A percentile compares a stretch with the other conserved stretches of the same genome.
phyloP scores from a whole-genome alignment of 2,329 filamentous ascomycete species.

The Hypoxylon sp. region DNA sequence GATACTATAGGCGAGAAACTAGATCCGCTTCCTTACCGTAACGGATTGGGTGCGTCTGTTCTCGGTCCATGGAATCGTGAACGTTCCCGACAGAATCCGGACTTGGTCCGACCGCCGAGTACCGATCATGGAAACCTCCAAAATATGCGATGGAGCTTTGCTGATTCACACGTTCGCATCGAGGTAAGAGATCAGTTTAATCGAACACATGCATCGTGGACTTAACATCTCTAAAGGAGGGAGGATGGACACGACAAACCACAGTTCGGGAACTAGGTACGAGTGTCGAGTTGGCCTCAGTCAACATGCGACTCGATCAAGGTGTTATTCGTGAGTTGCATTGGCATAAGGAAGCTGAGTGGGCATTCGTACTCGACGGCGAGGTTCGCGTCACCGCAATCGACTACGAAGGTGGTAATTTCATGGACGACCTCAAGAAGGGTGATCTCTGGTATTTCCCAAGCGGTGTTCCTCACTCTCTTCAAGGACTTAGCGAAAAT shows the following conservation, averaged over 20 bases:
- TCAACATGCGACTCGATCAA: slow-evolving; percentile 79
- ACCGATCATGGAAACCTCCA: slow-evolving; percentile 75
- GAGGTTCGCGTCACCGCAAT: slow-evolving; percentile 76
- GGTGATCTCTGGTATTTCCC: slow-evolving; percentile 87
- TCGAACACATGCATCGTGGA: not conserved
- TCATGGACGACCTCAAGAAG: slow-evolving; percentile 78
- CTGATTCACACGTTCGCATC: slow-evolving; percentile 69
- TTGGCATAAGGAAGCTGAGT: slow-evolving; percentile 84
- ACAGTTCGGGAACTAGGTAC: slow-evolving; percentile 70
- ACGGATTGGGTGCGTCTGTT: slow-evolving; percentile 70
- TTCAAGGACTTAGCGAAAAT: slow-evolving; percentile 74
- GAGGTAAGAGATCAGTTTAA: slow-evolving; percentile 55
- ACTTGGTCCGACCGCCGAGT: slow-evolving; percentile 74
- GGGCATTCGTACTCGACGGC: slow-evolving; percentile 78
- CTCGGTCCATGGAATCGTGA: slow-evolving; percentile 75
- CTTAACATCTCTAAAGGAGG: slow-evolving; percentile 60
- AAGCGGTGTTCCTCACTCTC: slow-evolving; percentile 77
- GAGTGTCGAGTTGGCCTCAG: slow-evolving; percentile 75
- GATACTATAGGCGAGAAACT: slow-evolving; percentile 67
- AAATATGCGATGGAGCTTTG: slow-evolving; percentile 78
- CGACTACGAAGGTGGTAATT: slow-evolving; percentile 78
- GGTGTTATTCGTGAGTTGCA: slow-evolving; percentile 80
- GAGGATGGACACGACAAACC: slow-evolving; percentile 80
- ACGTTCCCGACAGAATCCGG: slow-evolving; percentile 74
- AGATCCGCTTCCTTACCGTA: slow-evolving; percentile 71